Evolutionary conservation across 805 yeast genomes (phyloP), one percentile per base, ranked within the genome.

Genomic region (Starmera caribaea): DNA sequence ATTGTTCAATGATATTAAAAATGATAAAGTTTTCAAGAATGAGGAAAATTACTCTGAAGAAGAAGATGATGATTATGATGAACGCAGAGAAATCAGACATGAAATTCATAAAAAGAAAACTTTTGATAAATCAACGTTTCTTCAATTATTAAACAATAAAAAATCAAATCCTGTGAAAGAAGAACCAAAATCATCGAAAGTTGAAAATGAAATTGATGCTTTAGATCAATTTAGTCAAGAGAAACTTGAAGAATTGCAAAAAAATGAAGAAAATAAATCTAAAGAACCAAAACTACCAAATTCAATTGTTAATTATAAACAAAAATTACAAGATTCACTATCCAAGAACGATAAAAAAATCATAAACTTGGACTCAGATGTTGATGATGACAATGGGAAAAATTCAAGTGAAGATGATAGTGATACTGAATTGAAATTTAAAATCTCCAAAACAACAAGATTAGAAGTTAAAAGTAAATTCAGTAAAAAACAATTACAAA

Each of bases 401-500:
- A 42, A 48, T 9, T 49, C 52, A 21, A 5, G 26, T 6, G 56
- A 48, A 31, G 46, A 46, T 32, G 26, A 21, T 21, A 41, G 46
- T 39, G 50, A 48, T 21, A 39, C 47, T n/a, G 55, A 49, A 12
- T 24, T 47, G n/a, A 46, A 48, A 4, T 39, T 51, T 14, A 45
- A 46, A 6, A 42, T 43, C 2, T 57, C 68, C 2, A 66, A 63
- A 41, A 59, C 67, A 0, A 51, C 58, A 2, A 41, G 62, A 29
- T 42, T 66, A 10, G 62, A 58, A 24, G 50, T 66, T 30, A 61
- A 55, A 44, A 57, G 68, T 5, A 59, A 55, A 26, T 46, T 57
- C 36, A 58, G 64, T 16, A 62, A 55, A 44, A 51, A 40, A 12
- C 16, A 21, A 32, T 32, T n/a, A 26, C 5, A 9, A 27, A 38